Evolutionary conservation across 495 filamentous ascomycete species (phyloP), one percentile per base, ranked within the genome.

Genomic region (Aspergillus taichungensis): DNA sequence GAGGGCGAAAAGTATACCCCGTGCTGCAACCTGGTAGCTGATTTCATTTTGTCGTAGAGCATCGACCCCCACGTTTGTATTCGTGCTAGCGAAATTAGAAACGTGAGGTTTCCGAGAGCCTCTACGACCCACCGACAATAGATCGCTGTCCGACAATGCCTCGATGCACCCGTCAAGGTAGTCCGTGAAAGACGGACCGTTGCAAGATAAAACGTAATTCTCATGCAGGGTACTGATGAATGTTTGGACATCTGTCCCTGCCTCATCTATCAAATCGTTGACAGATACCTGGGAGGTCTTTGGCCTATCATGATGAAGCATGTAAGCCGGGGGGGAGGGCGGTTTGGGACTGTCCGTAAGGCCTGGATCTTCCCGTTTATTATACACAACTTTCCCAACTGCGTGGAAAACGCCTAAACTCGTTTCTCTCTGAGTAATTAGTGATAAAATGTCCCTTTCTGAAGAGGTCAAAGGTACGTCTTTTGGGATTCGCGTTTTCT

Each of bases 141-240:
- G 56, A 57, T 99, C 92, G 37, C 83, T 85, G 50, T 94, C 87
- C 1, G 90, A 95, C 1, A 99, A 68, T 13, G 77, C 73, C n/a
- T 87, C 83, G 38, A 94, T 81, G 53, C 91, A 96, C 18, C 68
- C 76, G 53, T 91, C 83, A 24, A 96, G 65, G 10, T 75, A 72
- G 34, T 82, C 76, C 46, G 75, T 76, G 36, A 74, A 74, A 4
- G 55, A 62, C n/a, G 60, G 64, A 8, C 78, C 74, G 44, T 83
- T 77, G 56, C 91, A 95, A 0, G 91, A 96, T 6, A 84, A 68
- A 1, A 85, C 72, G 52, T 91, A 97, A 57, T 99, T 99, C 54
- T 99, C 92, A 59, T 99, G 92, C 8, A 99, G 68, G 2, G 87
- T 85, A n/a, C 85, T 80, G 42, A 95, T 78, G 57, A 97, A 95